Conservation (phyloP, 805 yeast genomes). For the Candida ovalis region DNA sequence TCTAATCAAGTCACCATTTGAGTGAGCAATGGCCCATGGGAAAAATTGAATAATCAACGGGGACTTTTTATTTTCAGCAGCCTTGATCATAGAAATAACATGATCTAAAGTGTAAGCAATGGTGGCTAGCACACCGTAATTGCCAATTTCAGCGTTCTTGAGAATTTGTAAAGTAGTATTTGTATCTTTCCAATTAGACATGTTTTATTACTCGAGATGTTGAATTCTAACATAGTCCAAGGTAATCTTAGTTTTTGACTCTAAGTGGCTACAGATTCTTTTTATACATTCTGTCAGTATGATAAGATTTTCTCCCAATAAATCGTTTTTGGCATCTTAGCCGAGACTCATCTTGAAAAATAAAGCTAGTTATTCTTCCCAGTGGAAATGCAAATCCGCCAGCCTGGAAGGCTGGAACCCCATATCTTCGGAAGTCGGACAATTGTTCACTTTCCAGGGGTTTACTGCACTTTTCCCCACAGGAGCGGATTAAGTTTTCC, state of each 20-base stretch:
- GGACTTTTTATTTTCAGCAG: constrained; percentile 32
- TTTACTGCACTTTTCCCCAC: not conserved
- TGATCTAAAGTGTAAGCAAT: constrained; percentile 34
- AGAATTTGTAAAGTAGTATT: constrained; percentile 27
- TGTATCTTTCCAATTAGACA: constrained; percentile 23
- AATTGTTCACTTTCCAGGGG: not conserved
- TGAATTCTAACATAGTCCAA: constrained; percentile 13
- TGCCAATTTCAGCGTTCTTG: constrained; percentile 28
- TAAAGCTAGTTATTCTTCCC: not conserved
- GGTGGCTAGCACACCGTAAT: constrained; percentile 33
- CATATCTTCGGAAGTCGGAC: not conserved
- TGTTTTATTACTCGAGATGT: constrained; percentile 33
- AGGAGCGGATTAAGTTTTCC: not conserved
- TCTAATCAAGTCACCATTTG: constrained; percentile 27
- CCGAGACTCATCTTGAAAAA: not conserved
- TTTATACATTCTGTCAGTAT: not conserved
- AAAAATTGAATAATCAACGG: constrained; percentile 34
- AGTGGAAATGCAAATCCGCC: not conserved
- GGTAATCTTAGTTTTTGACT: not conserved
- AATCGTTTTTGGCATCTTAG: not conserved
- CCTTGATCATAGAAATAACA: constrained; percentile 31
- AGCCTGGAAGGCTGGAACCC: not conserved
- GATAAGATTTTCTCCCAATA: not conserved
- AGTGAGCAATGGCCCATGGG: constrained; percentile 36
- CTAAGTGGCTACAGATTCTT: not conserved